Base-by-base conservation (phyloP, 768 basidiomycete species). In the Sporobolomyces roseus region DNA sequence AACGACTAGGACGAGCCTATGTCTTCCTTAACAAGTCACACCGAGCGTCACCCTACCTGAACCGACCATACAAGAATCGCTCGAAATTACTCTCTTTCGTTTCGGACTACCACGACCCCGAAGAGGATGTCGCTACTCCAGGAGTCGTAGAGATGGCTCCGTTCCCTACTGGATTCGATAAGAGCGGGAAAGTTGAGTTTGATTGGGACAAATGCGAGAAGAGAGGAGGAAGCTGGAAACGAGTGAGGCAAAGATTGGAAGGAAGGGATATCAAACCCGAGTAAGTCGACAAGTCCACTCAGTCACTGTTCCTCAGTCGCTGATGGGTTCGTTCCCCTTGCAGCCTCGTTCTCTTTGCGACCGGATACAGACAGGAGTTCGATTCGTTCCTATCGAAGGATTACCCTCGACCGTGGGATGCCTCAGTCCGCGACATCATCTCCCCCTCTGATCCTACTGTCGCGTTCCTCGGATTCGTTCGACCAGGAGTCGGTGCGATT, bases 1-100 rank as follows among this genome's bases (percentile, higher is more conserved):
- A 83, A 30, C 78, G 84, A 36, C 79, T 85, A 32, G 85, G 85
- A 2, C 78, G 85, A 52, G 85, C 85, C 23, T 87, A 86, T 76
- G 85, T 85, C 32, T 87, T 87, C 75, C 77, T 86, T 61, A 86
- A 85, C 60, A 69, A 84, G 81, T 83, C 83, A 3, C 81, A 82
- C 71, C 83, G 82, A 73, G 85, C 84, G 8, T 84, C 85, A 83
- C 82, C 83, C 12, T 86, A 84, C 76, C 54, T 75, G 59, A 86
- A 86, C 72, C 80, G 83, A 21, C 85, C 85, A 4, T 85, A 83
- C 75, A 78, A 81, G 16, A 19, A 38, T 25, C 79, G 80, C 8
- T 80, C 85, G 1, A 78, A 81, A 27, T 70, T 81, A 52, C 77
- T 85, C 69, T 83, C 82, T 33, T 79, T 80, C 55, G 54, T 86